These are phyloP conservation scores for Penicillium pulvis DNA, from an alignment of 495 filamentous ascomycete species.

Conservation along the genomic window DNA sequence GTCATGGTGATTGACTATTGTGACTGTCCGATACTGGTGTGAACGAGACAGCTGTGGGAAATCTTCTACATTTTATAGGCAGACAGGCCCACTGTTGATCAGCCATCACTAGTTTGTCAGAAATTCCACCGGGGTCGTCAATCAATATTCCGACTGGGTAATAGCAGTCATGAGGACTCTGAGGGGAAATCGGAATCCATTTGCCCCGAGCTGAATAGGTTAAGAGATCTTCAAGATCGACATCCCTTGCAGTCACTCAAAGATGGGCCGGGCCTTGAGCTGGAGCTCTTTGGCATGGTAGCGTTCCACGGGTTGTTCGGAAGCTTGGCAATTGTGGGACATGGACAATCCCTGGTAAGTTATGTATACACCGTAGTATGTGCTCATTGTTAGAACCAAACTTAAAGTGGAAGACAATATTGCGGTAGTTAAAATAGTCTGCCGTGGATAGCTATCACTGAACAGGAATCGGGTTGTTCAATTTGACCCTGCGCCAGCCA, in stretches of 20 bases:
- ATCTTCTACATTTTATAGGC: background rate
- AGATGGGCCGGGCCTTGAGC: background rate
- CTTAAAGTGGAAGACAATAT: too few relatives aligned
- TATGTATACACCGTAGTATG: background rate
- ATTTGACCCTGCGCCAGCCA: background rate
- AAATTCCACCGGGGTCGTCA: background rate
- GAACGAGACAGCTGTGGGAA: background rate
- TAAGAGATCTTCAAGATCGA: conserved; percentile 18
- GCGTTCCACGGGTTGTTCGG: background rate
- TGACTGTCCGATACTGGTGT: background rate
- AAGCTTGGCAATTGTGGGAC: background rate
- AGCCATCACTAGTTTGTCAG: background rate
- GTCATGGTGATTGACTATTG: conserved; percentile 10
- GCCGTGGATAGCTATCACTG: too few relatives aligned
- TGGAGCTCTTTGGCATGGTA: background rate
- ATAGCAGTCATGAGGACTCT: background rate
- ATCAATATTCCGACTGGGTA: background rate
- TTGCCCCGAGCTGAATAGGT: background rate
- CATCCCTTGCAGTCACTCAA: conserved; percentile 10
- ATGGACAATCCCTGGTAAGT: background rate
- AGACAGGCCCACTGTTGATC: background rate
- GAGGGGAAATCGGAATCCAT: background rate
- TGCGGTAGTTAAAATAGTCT: too few relatives aligned
- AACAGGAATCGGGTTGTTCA: background rate
- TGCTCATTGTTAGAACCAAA: background rate